Evolutionary conservation across 1,139 yeast genomes (phyloP), one percentile per base, ranked within the genome.

Genomic region (Candida buenavistaensis): DNA sequence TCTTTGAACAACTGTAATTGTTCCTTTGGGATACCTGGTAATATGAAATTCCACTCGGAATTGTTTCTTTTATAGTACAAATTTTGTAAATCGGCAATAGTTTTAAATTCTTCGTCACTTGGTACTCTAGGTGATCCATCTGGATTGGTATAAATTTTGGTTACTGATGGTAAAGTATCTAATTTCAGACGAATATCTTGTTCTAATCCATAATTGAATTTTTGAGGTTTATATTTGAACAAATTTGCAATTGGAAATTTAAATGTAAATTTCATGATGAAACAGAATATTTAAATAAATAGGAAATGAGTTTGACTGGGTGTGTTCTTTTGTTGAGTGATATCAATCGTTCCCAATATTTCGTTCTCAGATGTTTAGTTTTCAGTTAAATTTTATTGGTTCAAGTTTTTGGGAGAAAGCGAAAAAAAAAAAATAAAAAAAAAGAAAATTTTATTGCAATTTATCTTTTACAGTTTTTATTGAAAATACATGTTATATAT

Each of bases 101-200:
- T 78, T 61, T 83, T 79, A 54, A 87, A 74, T 60, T 86, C 94
- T 32, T 66, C 64, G 50, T 86, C 95, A 21, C 74, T 62, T 30
- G 92, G 92, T 20, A 72, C 78, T 51, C 90, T 72, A 35, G 84
- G 78, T 10, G 89, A 68, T 6, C 95, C 95, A 54, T 86, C 94
- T 36, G 85, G 77, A 57, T 82, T 82, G 53, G 82, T 78, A 59
- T 80, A 86, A 46, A 84, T 64, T 49, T 72, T 73, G 44, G 80
- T 72, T 23, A 78, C 73, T 10, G 78, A 67, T 14, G 82, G 77
- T 41, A 80, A 68, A 19, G 71, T 53, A 51, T 69, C 74, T 45
- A 67, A 64, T 46, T 65, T 67, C 30, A 52, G 36, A 45, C 77
- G 61, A 41, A 71, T 71, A 32, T 66, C 68, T 45, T 64, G 64